A percentile compares a stretch with the other conserved stretches of the same genome.
Conservation (phyloP, 176 grass and related monocot genomes). For the Eleusine coracana region DNA sequence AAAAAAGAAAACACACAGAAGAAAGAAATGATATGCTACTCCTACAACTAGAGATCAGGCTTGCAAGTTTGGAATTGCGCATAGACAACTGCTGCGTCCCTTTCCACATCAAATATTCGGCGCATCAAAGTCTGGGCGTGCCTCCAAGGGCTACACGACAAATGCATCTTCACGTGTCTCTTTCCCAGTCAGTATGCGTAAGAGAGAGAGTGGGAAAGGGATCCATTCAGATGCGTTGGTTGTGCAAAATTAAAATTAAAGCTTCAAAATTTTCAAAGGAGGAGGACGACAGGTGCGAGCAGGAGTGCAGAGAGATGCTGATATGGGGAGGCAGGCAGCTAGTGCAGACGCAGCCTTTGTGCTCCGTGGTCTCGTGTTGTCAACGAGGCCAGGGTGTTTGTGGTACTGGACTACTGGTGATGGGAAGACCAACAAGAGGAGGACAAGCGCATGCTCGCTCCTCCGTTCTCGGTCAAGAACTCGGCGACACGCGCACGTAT, state of each 20-base stretch:
- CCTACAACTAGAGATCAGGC: neutral
- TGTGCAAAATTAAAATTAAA: neutral
- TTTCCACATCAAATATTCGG: constrained; percentile 59
- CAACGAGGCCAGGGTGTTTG: constrained; percentile 40
- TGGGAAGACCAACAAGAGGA: neutral
- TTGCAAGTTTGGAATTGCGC: constrained; percentile 47
- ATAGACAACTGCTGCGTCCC: constrained; percentile 5
- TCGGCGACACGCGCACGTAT: neutral
- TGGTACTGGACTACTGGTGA: neutral
- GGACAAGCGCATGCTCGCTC: constrained; percentile 48
- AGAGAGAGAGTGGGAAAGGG: neutral
- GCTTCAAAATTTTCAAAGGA: neutral
- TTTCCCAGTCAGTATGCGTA: constrained; percentile 20
- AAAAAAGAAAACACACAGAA: neutral
- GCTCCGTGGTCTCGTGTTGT: constrained; percentile 25
- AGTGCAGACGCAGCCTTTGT: neutral
- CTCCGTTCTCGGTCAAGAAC: constrained; percentile 45
- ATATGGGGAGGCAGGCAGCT: constrained; percentile 1
- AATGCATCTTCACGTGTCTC: constrained; percentile 50
- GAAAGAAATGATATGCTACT: neutral
- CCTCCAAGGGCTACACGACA: constrained; percentile 50
- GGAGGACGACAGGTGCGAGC: neutral
- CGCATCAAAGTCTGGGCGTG: constrained; percentile 37
- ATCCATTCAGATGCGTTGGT: neutral
- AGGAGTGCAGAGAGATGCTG: neutral